Evolutionary conservation across 73 alveolate species (phyloP).

Genomic region (Tetrahymena malaccensis): DNA sequence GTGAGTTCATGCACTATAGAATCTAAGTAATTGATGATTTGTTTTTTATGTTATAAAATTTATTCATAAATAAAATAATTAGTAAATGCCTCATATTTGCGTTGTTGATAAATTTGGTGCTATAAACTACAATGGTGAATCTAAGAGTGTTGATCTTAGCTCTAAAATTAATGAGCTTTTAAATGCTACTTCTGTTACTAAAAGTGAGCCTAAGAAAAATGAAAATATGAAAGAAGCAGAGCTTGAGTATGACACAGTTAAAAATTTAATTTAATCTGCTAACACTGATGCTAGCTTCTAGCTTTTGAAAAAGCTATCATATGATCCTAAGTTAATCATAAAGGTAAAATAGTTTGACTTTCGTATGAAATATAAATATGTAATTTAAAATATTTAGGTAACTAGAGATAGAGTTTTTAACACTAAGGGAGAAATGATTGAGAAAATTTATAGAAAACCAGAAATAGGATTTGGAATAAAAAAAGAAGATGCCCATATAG

Average conservation of each 20-base stretch:
- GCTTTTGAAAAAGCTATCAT: neutral
- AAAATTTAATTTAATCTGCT: neutral
- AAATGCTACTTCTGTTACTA: neutral
- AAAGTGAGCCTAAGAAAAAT: neutral
- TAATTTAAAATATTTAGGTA: neutral
- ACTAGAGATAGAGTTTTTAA: neutral
- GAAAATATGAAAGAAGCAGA: neutral
- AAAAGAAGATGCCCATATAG: neutral
- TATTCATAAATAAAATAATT: neutral
- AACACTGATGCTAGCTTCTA: neutral
- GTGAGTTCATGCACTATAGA: neutral
- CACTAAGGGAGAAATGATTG: neutral
- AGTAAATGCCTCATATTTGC: neutral
- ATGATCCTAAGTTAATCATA: neutral
- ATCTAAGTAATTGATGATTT: neutral
- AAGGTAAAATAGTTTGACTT: neutral
- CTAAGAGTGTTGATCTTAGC: neutral
- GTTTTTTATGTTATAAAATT: neutral
- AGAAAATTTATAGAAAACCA: neutral
- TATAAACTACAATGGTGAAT: neutral
- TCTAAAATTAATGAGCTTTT: neutral
- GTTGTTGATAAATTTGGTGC: neutral
- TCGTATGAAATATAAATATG: neutral
- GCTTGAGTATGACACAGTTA: neutral
- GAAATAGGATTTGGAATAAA: neutral